Evolutionary conservation across 2,329 filamentous ascomycete genomes (phyloP).

Genomic region (Phyllosticta ampelicida): DNA sequence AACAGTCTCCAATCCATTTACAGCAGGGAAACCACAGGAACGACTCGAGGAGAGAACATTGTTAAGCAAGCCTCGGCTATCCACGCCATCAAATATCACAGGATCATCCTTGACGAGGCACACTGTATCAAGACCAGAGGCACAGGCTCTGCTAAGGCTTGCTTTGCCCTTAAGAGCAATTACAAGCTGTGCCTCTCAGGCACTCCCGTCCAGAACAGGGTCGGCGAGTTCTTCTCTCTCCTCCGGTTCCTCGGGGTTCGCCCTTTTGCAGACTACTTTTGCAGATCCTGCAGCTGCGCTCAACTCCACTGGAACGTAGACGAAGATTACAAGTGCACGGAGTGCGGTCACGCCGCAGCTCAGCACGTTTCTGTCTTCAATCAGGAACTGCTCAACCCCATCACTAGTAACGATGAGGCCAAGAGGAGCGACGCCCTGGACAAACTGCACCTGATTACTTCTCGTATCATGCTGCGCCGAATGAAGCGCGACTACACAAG

Average conservation of each 20-base stretch:
- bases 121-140: slow-evolving; percentile 88
- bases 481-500: slow-evolving; percentile 89
- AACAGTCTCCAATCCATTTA: slow-evolving; percentile 82
- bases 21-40: slow-evolving; percentile 85
- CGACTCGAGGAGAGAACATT: slow-evolving; percentile 66
- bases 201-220: slow-evolving; percentile 91
- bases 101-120: slow-evolving; percentile 87
- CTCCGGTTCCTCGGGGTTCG: slow-evolving; percentile 81
- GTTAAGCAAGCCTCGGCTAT: slow-evolving; percentile 69
- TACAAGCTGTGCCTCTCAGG: slow-evolving; percentile 96
- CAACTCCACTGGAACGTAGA: slow-evolving; percentile 75
- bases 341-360: slow-evolving; percentile 56
- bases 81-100: slow-evolving; percentile 78
- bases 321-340: slow-evolving; percentile 56
- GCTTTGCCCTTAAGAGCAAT: slow-evolving; percentile 75
- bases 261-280: slow-evolving; percentile 90
- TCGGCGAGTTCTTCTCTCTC: slow-evolving; percentile 93
- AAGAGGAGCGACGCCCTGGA: slow-evolving; percentile 59
- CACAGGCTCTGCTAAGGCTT: slow-evolving; percentile 87
- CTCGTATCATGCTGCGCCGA: slow-evolving; percentile 89
- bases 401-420: slow-evolving; percentile 36
- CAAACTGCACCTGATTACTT: slow-evolving; percentile 80
- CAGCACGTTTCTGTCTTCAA: slow-evolving; percentile 78
- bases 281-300: slow-evolving; percentile 73
- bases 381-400: slow-evolving; percentile 83